A percentile compares a stretch with the other conserved stretches of the same genome.
Evolutionary conservation across 2,329 filamentous ascomycete genomes (phyloP).

Genomic region (Mycosphaerella sp.): DNA sequence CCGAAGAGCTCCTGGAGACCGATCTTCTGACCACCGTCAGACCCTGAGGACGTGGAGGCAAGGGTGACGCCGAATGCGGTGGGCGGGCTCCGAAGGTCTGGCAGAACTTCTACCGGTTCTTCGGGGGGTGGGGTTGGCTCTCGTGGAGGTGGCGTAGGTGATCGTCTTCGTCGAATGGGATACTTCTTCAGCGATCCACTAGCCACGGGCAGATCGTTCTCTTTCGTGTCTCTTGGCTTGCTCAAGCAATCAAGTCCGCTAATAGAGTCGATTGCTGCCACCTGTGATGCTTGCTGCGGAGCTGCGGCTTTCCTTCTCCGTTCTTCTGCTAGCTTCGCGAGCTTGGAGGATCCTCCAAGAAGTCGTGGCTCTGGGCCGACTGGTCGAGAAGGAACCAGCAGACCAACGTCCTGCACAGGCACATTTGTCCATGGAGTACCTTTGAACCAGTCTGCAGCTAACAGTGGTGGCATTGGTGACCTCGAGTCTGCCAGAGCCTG

Average conservation of each 20-base stretch:
- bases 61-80: slow-evolving; percentile 30
- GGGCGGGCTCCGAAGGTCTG: slow-evolving; percentile 29
- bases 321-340: slow-evolving; percentile 82
- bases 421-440: slow-evolving; percentile 82
- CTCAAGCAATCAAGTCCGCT: slow-evolving; percentile 42
- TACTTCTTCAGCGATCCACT: slow-evolving; percentile 64
- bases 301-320: slow-evolving; percentile 69
- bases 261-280: slow-evolving; percentile 28
- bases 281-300: slow-evolving; percentile 10
- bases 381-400: slow-evolving; percentile 55
- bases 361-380: slow-evolving; percentile 51
- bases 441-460: slow-evolving; percentile 61
- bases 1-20: slow-evolving; percentile 28
- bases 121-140: slow-evolving; percentile 28
- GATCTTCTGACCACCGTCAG: slow-evolving; percentile 13
- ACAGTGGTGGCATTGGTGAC: slow-evolving; percentile 28
- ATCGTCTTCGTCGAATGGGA: slow-evolving; percentile 27
- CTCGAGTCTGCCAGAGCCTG: slow-evolving; percentile 10
- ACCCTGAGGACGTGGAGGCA: slow-evolving; percentile 10
- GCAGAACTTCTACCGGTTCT: slow-evolving; percentile 24
- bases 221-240: slow-evolving; percentile 25
- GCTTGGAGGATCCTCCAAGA: slow-evolving; percentile 79
- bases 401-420: slow-evolving; percentile 57
- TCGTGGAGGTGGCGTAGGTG: slow-evolving; percentile 27
- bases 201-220: slow-evolving; percentile 21